These are phyloP conservation scores for Cyclotella kingstonii DNA, from an alignment of 108 stramenopile genomes.

Conservation along the genomic window DNA sequence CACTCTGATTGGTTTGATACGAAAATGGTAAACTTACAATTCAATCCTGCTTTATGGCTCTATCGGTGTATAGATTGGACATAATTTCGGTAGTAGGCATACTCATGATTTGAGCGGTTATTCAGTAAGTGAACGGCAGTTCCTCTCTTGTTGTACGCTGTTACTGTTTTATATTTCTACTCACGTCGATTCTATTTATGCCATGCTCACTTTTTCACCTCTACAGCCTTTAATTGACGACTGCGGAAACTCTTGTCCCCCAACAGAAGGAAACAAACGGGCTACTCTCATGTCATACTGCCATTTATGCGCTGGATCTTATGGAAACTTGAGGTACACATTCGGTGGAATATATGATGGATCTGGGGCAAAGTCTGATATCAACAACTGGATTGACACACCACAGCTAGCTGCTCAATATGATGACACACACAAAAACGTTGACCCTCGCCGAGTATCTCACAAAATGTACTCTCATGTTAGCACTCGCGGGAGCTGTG, in stretches of 20 bases:
- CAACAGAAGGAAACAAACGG: not conserved
- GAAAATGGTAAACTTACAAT: too few species aligned
- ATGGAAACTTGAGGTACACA: constrained; percentile 16
- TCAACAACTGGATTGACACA: constrained; percentile 20
- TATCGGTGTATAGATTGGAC: too few species aligned
- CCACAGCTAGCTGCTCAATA: constrained; percentile 12
- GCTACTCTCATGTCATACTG: constrained; percentile 36
- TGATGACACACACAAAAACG: not conserved
- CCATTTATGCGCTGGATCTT: constrained; percentile 19
- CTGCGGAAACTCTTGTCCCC: not conserved
- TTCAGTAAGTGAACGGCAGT: too few species aligned
- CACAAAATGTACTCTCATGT: constrained; percentile 25
- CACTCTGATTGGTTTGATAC: too few species aligned
- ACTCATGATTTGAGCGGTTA: constrained; percentile 9
- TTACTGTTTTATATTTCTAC: too few species aligned
- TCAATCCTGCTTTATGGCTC: too few species aligned
- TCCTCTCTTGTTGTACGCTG: too few species aligned
- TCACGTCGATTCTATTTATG: too few species aligned
- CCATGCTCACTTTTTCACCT: not conserved
- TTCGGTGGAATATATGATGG: constrained; percentile 31
- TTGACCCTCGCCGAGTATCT: constrained; percentile 16
- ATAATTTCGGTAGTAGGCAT: constrained; percentile 12
- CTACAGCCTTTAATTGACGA: not conserved
- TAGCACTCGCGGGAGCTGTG: constrained; percentile 11
- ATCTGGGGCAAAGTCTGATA: constrained; percentile 10